Evolutionary conservation across 106 monocot genomes (phyloP), one percentile per base, ranked within the genome.

Genomic region (Dendrobium officinale): DNA sequence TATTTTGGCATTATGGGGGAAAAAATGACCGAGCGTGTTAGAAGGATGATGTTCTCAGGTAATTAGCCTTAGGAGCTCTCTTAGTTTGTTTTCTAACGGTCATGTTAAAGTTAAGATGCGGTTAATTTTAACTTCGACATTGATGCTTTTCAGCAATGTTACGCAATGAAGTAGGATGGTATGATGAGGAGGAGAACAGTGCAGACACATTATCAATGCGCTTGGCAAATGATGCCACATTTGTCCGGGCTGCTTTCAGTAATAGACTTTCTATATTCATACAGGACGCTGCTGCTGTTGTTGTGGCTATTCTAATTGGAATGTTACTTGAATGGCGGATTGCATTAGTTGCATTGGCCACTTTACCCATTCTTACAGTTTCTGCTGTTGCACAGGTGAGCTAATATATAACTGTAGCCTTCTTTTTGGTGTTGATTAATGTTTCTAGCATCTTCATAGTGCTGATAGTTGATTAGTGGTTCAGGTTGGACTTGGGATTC

Each of bases 1-100:
- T 99, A 99, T 88, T 99, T 99, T 88, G 99, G 99, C 77, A 99
- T 99, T 80, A 99, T 99, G 99, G 99, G 99, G 22, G 99, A 99
- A 80, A 99, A 99, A 73, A 99, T 99, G 99, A 99, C 99, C 0
- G 99, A 99, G 73, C 88, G 99, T 75, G 86, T 99, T 48, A 85
- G 99, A 80, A 90, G 99, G 70, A 99, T 99, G 99, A 99, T 99
- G 99, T 99, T 99, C 77, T 99, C 95, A 86, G 99, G 99, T 99
- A 84, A 84, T 42, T 80, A 27, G 40, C 40, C 20, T 54, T 7
- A 19, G 13, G 43, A 74, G 44, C 4, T 44, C 13, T 74, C 42
- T 49, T 51, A 49, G 33, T 76, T 48, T 76, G 10, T 51, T 76
- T 4, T 26, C 49, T 76, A 27, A 29, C 74, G 43, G 33, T 75